These are phyloP conservation scores for Neurospora discreta DNA, from an alignment of 495 filamentous ascomycete species.

Conservation along the genomic window DNA sequence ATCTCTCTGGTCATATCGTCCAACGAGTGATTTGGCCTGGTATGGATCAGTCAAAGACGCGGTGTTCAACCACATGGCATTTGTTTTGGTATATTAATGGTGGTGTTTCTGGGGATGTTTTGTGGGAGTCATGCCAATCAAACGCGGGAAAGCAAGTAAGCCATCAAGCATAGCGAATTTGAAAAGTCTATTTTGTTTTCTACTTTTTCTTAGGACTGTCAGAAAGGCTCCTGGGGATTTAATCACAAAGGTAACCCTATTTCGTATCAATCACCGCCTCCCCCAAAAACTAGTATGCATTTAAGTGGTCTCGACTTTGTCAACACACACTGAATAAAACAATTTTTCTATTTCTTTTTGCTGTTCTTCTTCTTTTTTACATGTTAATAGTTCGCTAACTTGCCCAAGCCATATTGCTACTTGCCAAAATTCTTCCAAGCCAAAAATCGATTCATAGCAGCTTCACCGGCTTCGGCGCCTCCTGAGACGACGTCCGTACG, in stretches of 20 bases:
- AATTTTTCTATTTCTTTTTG: too few relatives aligned
- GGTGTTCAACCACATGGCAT: background rate
- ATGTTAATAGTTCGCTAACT: background rate
- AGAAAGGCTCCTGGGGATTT: background rate
- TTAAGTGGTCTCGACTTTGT: background rate
- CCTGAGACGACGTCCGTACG: background rate
- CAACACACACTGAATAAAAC: background rate
- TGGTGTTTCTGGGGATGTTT: background rate
- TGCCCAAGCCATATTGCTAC: background rate
- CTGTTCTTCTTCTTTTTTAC: too few relatives aligned
- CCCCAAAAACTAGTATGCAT: background rate
- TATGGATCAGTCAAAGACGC: background rate
- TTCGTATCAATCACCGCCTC: too few relatives aligned
- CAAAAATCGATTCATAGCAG: background rate
- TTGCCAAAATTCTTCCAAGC: background rate
- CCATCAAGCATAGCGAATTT: background rate
- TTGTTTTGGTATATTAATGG: background rate
- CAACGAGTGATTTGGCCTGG: background rate
- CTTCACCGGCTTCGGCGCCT: background rate
- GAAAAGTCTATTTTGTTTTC: background rate
- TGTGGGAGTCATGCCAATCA: background rate
- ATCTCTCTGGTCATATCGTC: background rate
- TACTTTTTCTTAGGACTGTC: background rate
- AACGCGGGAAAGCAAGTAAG: background rate
- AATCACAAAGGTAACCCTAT: background rate